These are phyloP conservation scores for Clavariopsis aquatica DNA, from an alignment of 495 filamentous ascomycete genomes.

Conservation along the genomic window DNA sequence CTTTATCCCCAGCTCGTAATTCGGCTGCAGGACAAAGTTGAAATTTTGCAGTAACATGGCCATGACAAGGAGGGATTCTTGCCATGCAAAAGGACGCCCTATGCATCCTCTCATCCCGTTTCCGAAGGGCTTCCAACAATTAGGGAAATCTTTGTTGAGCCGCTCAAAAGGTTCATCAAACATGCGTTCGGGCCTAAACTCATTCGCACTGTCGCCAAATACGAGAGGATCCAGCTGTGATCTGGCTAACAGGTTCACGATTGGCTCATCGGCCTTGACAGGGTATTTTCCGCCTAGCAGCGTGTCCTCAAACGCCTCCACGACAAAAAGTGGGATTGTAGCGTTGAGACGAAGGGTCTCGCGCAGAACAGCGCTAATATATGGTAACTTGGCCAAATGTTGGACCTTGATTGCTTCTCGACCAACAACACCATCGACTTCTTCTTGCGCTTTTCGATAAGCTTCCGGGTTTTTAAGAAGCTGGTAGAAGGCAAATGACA, in stretches of 20 bases:
- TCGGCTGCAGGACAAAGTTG: constrained; percentile 59
- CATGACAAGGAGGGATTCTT: constrained; percentile 58
- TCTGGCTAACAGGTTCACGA: constrained; percentile 20
- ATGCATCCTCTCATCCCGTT: constrained; percentile 70
- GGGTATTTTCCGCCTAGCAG: constrained; percentile 10
- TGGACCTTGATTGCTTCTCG: constrained; percentile 63
- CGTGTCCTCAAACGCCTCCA: constrained; percentile 38
- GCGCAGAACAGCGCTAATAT: constrained; percentile 65
- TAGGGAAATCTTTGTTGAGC: constrained; percentile 62
- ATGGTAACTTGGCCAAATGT: constrained; percentile 66
- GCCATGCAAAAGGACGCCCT: constrained; percentile 68
- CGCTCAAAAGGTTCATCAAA: constrained; percentile 61
- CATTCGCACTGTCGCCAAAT: constrained; percentile 57
- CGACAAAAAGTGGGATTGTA: constrained; percentile 60
- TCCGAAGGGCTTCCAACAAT: constrained; percentile 57
- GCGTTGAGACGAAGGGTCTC: constrained; percentile 70
- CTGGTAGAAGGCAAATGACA: constrained; percentile 55
- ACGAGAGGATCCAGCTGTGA: constrained; percentile 33
- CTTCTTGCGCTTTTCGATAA: constrained; percentile 62
- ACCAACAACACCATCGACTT: constrained; percentile 68
- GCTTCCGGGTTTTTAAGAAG: constrained; percentile 63
- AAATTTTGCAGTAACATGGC: constrained; percentile 63
- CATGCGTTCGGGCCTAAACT: constrained; percentile 70
- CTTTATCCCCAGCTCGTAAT: constrained; percentile 52
- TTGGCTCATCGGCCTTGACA: constrained; percentile 6